These are phyloP conservation scores for Taphrina wiesneri DNA, from an alignment of 1,139 yeast species.

Conservation along the genomic window DNA sequence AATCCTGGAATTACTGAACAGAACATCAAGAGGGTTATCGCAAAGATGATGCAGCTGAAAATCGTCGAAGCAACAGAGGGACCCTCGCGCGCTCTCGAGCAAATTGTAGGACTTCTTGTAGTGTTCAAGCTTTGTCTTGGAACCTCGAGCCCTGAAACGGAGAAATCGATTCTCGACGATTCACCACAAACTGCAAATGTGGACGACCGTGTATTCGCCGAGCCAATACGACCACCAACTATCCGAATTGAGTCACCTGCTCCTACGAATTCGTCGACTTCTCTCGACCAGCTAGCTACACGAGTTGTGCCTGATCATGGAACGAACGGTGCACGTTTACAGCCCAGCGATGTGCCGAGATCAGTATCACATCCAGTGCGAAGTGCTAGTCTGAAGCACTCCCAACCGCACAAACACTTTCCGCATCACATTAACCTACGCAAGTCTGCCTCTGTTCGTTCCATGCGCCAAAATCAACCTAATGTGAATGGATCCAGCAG, in stretches of 20 bases:
- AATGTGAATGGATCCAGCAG: background rate
- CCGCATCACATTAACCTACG: background rate
- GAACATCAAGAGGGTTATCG: background rate
- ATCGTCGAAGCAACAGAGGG: background rate
- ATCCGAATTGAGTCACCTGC: slow-evolving; percentile 3
- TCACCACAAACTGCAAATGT: background rate
- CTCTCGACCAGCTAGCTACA: background rate
- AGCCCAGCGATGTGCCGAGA: background rate
- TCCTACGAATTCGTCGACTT: background rate
- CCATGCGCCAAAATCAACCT: background rate
- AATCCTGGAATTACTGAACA: background rate
- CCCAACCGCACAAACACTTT: background rate
- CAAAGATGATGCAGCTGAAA: background rate
- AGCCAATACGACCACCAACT: background rate
- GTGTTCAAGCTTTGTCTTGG: background rate
- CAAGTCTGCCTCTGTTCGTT: background rate
- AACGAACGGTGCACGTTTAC: background rate
- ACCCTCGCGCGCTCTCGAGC: background rate
- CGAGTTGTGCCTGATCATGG: background rate
- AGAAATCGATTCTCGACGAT: background rate
- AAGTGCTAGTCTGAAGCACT: background rate
- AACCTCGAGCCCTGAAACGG: background rate
- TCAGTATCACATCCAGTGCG: background rate
- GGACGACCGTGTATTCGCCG: background rate
- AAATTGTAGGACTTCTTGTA: background rate